phyloP scores from a whole-genome alignment of 2,329 filamentous ascomycete species.

The Alternaria brassicicola region DNA sequence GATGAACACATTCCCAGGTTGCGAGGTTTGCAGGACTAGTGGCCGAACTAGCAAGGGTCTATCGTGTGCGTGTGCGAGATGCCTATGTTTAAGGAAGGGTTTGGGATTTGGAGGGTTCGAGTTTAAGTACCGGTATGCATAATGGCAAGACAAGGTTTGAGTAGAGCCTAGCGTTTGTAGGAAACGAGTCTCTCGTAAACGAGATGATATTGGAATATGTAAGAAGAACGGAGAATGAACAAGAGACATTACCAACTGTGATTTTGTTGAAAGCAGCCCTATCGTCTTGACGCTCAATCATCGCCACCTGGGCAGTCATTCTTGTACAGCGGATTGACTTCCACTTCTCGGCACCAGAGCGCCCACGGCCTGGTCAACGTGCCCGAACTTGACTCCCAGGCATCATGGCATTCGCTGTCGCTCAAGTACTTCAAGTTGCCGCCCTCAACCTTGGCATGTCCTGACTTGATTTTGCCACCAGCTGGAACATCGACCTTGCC shows the following conservation, averaged over 20 bases:
- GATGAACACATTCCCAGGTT: too few relatives aligned
- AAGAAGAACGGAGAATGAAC: neutral
- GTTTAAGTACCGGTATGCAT: too few relatives aligned
- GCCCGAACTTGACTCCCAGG: conserved; percentile 46
- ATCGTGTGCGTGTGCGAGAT: too few relatives aligned
- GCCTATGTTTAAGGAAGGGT: too few relatives aligned
- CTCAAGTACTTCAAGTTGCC: conserved; percentile 52
- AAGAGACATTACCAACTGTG: neutral
- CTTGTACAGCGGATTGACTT: conserved; percentile 47
- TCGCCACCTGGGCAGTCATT: conserved; percentile 48
- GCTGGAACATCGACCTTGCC: conserved; percentile 49
- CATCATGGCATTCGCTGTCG: conserved; percentile 51
- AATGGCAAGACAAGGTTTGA: neutral
- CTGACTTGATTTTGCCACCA: conserved; percentile 50
- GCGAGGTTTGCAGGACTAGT: too few relatives aligned
- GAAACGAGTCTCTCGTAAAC: neutral
- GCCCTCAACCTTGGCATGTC: conserved; percentile 50
- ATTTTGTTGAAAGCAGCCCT: neutral
- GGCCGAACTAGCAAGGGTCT: too few relatives aligned
- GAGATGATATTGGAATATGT: neutral
- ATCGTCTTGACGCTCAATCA: conserved; percentile 21
- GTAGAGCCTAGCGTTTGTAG: neutral
- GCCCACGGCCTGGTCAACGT: conserved; percentile 51
- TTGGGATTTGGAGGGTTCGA: too few relatives aligned
- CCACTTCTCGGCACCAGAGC: conserved; percentile 53